Percentiles rank a stretch among this genome's conserved stretches.
phyloP scores from a whole-genome alignment of 495 filamentous ascomycete genomes.

The Aspergillus steynii region DNA sequence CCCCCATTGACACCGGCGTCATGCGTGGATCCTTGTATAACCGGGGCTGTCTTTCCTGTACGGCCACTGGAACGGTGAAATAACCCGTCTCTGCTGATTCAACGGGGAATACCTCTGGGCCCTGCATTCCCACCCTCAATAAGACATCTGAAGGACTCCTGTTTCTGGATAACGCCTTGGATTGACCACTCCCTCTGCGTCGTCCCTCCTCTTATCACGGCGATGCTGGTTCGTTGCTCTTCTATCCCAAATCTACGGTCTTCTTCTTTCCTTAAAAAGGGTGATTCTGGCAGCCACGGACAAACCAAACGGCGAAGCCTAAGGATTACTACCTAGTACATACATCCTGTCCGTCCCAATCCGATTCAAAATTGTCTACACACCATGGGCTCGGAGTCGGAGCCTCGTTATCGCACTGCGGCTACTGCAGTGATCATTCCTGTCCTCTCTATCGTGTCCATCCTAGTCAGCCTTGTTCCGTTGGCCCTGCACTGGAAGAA shows the following conservation, averaged over 20 bases:
- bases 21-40: background rate
- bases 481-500: conserved; percentile 43
- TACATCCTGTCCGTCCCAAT: background rate
- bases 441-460: conserved; percentile 55
- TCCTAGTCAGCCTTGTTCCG: conserved; percentile 53
- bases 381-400: conserved; percentile 4
- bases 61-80: background rate
- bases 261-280: conserved; percentile 5
- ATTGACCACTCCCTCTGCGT: background rate
- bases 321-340: background rate
- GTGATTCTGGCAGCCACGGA: conserved; percentile 4
- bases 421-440: conserved; percentile 36
- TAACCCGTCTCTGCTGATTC: background rate
- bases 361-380: background rate
- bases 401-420: background rate
- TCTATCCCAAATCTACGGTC: background rate
- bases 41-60: background rate
- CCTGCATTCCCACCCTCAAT: background rate
- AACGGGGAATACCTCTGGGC: background rate
- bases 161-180: background rate
- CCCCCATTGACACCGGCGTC: background rate
- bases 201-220: background rate
- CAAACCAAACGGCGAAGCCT: background rate
- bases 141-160: conserved; percentile 2
- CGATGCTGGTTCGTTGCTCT: background rate